Percentiles rank a stretch among this genome's conserved stretches.
Evolutionary conservation across 768 basidiomycete genomes (phyloP).

Genomic region (Suillus occidentalis): DNA sequence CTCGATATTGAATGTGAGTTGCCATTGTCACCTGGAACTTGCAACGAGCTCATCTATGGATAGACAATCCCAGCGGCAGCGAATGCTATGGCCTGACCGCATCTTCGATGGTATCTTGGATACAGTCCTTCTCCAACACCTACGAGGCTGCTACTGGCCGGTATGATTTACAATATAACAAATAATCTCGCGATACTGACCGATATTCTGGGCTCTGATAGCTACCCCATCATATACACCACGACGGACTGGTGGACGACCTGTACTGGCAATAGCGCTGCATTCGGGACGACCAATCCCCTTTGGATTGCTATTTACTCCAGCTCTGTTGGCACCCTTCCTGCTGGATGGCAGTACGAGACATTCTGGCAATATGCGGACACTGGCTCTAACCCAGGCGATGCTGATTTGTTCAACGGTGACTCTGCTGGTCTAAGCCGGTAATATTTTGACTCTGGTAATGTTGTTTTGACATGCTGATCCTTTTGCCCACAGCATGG

Average conservation of each 20-base stretch:
- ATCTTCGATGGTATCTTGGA: constrained; percentile 62
- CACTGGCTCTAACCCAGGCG: constrained; percentile 55
- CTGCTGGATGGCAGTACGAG: constrained; percentile 55
- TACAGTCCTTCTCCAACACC: constrained; percentile 60
- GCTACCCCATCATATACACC: constrained; percentile 59
- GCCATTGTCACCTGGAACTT: not conserved
- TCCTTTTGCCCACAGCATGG: constrained; percentile 16
- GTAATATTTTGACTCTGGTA: constrained; percentile 20
- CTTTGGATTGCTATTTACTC: constrained; percentile 62
- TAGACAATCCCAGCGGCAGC: constrained; percentile 53
- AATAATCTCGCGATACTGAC: not conserved
- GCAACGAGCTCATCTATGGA: not conserved
- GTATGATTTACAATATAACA: constrained; percentile 28
- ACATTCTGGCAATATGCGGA: constrained; percentile 67
- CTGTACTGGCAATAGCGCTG: constrained; percentile 60
- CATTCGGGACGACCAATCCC: constrained; percentile 51
- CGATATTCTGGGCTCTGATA: constrained; percentile 14
- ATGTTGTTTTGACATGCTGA: not conserved
- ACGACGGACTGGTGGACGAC: constrained; percentile 68
- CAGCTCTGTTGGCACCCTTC: constrained; percentile 50
- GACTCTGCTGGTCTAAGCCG: constrained; percentile 41
- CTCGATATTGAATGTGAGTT: constrained; percentile 61
- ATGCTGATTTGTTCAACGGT: constrained; percentile 59
- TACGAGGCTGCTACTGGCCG: constrained; percentile 49
- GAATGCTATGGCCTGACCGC: constrained; percentile 55